Conservation (phyloP, 306 rosid species). For the Casuarina equisetifolia region DNA sequence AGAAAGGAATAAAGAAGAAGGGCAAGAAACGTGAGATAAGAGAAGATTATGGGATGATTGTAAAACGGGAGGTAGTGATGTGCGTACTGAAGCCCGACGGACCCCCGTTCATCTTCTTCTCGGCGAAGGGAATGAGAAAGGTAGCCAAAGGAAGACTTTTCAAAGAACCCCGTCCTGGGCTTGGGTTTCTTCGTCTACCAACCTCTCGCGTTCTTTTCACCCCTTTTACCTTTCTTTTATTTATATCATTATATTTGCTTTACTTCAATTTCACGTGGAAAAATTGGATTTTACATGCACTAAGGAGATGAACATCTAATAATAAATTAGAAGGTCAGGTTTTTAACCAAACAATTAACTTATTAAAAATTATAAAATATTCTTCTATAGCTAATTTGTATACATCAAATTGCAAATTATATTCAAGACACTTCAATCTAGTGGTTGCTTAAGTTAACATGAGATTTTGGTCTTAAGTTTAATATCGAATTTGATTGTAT, state of each 20-base stretch:
- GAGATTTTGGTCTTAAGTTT: too few relatives aligned
- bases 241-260: too few relatives aligned
- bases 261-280: background rate
- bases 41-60: conserved; percentile 5
- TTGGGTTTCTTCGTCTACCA: background rate
- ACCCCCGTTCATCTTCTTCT: conserved; percentile 97
- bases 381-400: too few relatives aligned
- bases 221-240: background rate
- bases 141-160: conserved; percentile 36
- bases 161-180: background rate
- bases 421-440: too few relatives aligned
- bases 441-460: too few relatives aligned
- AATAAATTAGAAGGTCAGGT: too few relatives aligned
- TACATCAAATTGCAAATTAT: too few relatives aligned
- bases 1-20: background rate
- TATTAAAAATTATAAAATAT: too few relatives aligned
- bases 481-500: too few relatives aligned
- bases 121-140: conserved; percentile 37
- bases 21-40: background rate
- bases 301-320: too few relatives aligned
- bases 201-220: background rate
- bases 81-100: conserved; percentile 96
- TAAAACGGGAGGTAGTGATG: conserved; percentile 5
- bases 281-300: background rate
- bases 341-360: too few relatives aligned